Evolutionary conservation across 441 rosid species (phyloP), one percentile per base, ranked within the genome.

Genomic region (Erysimum cheiri): DNA sequence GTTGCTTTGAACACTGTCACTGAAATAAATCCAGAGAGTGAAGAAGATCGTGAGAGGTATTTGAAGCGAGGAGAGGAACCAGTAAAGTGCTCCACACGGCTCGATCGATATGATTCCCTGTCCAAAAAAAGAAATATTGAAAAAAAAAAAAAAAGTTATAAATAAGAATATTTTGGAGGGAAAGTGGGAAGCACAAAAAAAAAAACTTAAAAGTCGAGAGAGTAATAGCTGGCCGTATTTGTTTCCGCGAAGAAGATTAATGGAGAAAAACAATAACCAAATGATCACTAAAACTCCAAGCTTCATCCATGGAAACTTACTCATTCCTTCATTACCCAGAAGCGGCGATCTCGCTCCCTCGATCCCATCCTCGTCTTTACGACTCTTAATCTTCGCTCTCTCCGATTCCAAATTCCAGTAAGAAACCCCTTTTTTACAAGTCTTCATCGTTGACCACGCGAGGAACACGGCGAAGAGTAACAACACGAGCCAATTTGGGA

Each of bases 11-110:
- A 63, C 15, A 53, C 1, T 61, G 73, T 81, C 84, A 36, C 81
- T 76, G 44, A 59, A 15, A 13, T 84, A 76, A 54, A 83, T 86
- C 83, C 84, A 90, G 15, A 75, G 75, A 8, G 96, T 88, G 67
- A 85, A 88, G 49, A 65, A 68, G 56, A 87, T 60, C 44, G 96
- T 89, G 7, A 90, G 85, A 61, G 95, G 98, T 74, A 90, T 81
- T 76, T 92, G 98, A 19, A 87, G 75, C 8, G 89, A 75, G 14
- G 93, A 84, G 22, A 92, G 61, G 35, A 81, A 5, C 98, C 98
- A 92, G 50, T 92, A 88, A 22, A 59, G 82, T 8, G 71, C 61
- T 66, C 96, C 96, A 72, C 98, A 92, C n/a, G 88, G 81, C 82
- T 83, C n/a, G 36, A 82, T 67, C 28, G 81, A 33, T 67, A 82